Evolutionary conservation across 257 asterid species (phyloP).

Genomic region (Cynanchum wilfordii): DNA sequence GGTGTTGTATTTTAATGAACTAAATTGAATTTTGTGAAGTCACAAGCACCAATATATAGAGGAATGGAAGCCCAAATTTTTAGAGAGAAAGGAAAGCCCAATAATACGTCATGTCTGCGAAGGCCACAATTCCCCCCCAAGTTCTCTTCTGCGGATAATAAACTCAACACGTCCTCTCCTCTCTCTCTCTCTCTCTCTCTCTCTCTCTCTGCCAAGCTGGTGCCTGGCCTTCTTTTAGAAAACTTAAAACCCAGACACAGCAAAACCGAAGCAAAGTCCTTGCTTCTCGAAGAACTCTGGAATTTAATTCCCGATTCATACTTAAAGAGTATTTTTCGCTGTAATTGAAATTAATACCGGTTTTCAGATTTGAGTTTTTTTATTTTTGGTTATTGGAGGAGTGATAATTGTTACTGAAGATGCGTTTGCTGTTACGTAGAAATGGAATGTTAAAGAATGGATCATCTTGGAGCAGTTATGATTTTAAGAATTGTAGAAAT

Average conservation of each 20-base stretch:
- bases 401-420: conserved; percentile 20
- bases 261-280: neutral
- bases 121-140: conserved; percentile 28
- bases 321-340: conserved; percentile 10
- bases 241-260: neutral
- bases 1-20: no score
- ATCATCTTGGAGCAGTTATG: conserved; percentile 20
- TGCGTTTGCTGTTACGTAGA: conserved; percentile 50
- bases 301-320: neutral
- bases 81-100: neutral
- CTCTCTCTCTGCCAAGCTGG: neutral
- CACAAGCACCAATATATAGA: no score
- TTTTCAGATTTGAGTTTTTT: neutral
- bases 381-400: neutral
- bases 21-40: no score
- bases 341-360: neutral
- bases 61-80: no score
- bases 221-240: neutral
- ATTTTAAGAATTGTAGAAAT: conserved; percentile 35
- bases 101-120: neutral
- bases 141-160: conserved; percentile 25
- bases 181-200: neutral
- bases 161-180: conserved; percentile 27
- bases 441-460: conserved; percentile 23
- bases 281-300: neutral